These are phyloP conservation scores for Malus asiatica DNA, from an alignment of 306 rosid species.

Conservation along the genomic window DNA sequence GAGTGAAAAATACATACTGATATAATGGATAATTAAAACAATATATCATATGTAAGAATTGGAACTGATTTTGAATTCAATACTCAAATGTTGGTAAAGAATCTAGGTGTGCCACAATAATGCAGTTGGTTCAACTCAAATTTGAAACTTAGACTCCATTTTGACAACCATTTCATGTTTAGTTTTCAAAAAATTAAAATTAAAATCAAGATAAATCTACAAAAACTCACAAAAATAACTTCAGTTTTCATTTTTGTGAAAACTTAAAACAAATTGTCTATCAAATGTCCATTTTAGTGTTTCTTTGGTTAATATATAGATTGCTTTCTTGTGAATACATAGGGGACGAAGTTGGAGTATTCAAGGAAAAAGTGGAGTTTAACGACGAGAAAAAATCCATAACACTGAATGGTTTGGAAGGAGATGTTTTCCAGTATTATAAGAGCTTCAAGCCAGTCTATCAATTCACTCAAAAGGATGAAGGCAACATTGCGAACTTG, in stretches of 20 bases:
- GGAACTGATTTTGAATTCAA: too few relatives aligned
- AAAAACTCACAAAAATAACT: neutral
- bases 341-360: slow-evolving; percentile 14
- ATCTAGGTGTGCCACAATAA: too few relatives aligned
- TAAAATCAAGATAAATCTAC: too few relatives aligned
- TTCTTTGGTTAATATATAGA: neutral
- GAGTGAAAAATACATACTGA: too few relatives aligned
- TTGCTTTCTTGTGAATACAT: neutral
- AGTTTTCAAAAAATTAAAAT: too few relatives aligned
- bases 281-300: neutral
- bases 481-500: slow-evolving; percentile 5
- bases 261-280: neutral
- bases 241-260: neutral
- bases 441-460: slow-evolving; percentile 14
- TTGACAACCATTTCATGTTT: too few relatives aligned
- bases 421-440: slow-evolving; percentile 24
- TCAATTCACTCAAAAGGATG: slow-evolving; percentile 16
- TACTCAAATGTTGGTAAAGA: too few relatives aligned
- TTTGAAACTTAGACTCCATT: too few relatives aligned
- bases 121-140: too few relatives aligned
- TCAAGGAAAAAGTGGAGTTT: slow-evolving; percentile 30
- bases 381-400: slow-evolving; percentile 17
- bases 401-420: slow-evolving; percentile 17
- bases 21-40: too few relatives aligned
- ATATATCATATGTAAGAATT: too few relatives aligned